A percentile compares a stretch with the other conserved stretches of the same genome.
These are phyloP conservation scores for Albifimbria verrucaria DNA, from an alignment of 2,329 filamentous ascomycete genomes.

Conservation along the genomic window DNA sequence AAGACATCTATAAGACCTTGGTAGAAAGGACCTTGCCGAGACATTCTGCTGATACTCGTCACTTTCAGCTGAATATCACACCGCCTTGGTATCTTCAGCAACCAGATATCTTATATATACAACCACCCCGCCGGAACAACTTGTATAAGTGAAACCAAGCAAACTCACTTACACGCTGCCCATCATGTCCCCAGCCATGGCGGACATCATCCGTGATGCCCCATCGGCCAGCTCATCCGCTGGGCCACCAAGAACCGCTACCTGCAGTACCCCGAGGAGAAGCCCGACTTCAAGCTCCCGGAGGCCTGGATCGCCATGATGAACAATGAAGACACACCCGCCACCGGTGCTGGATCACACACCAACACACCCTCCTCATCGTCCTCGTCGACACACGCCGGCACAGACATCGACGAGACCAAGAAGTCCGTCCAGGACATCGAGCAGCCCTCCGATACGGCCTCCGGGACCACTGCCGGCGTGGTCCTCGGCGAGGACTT, in stretches of 20 bases:
- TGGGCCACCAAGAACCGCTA: slow-evolving; percentile 48
- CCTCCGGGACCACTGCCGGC: neutral
- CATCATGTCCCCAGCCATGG: slow-evolving; percentile 14
- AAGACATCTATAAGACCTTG: too few species aligned
- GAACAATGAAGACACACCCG: slow-evolving; percentile 22
- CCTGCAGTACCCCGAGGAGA: slow-evolving; percentile 59
- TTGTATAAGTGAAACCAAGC: too few species aligned
- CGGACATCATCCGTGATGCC: slow-evolving; percentile 49
- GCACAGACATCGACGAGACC: neutral
- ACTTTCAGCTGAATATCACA: too few species aligned
- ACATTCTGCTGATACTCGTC: too few species aligned
- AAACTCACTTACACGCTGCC: neutral
- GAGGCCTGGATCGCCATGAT: slow-evolving; percentile 32
- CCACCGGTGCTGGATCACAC: slow-evolving; percentile 11
- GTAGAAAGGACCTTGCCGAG: too few species aligned
- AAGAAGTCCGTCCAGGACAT: neutral
- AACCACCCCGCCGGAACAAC: too few species aligned
- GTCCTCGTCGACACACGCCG: neutral
- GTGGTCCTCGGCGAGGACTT: slow-evolving; percentile 13
- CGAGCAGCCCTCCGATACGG: neutral
- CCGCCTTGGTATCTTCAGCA: too few species aligned
- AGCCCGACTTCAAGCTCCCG: slow-evolving; percentile 50
- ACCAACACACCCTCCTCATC: slow-evolving; percentile 4
- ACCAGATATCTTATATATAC: too few species aligned
- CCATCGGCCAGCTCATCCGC: slow-evolving; percentile 57